Evolutionary conservation across 164 flowering plant species (phyloP).

Genomic region (Protea cynaroides): DNA sequence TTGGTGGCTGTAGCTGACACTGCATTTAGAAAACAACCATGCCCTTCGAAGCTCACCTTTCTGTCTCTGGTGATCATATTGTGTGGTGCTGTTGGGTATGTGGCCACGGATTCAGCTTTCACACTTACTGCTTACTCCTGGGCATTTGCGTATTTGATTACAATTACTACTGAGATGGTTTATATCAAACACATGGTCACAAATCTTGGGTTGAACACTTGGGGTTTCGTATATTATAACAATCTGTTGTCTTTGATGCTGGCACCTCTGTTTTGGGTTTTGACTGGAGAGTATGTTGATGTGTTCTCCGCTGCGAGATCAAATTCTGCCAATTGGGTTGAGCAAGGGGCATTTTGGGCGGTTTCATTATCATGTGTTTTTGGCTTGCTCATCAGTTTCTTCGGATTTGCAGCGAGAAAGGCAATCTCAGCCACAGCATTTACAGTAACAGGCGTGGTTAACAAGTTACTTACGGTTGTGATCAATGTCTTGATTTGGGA

Average conservation of each 20-base stretch:
- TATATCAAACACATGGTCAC: slow-evolving; percentile 28
- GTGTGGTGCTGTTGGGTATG: slow-evolving; percentile 69
- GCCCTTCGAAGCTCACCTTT: slow-evolving; percentile 57
- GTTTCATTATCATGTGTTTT: slow-evolving; percentile 64
- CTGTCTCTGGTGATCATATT: slow-evolving; percentile 46
- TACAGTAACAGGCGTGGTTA: no score
- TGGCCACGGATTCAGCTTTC: slow-evolving; percentile 63
- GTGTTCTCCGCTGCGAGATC: slow-evolving; percentile 35
- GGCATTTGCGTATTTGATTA: slow-evolving; percentile 69
- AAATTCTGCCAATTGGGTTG: slow-evolving; percentile 27
- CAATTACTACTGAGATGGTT: slow-evolving; percentile 72
- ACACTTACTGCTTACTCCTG: slow-evolving; percentile 64
- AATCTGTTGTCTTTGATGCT: slow-evolving; percentile 52
- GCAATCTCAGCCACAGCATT: no score
- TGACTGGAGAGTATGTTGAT: slow-evolving; percentile 59
- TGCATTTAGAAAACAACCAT: slow-evolving; percentile 50
- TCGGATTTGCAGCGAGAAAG: no score
- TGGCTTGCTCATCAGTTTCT: slow-evolving; percentile 67
- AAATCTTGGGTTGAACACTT: no score
- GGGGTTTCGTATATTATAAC: no score
- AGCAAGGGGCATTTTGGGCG: slow-evolving; percentile 36
- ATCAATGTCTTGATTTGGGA: no score
- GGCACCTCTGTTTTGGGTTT: slow-evolving; percentile 61
- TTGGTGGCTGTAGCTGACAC: slow-evolving; percentile 57
- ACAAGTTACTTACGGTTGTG: no score